Percentiles rank a stretch among this genome's conserved stretches.
These are phyloP conservation scores for Sherardia arvensis DNA, from an alignment of 257 asterid species.

Conservation along the genomic window DNA sequence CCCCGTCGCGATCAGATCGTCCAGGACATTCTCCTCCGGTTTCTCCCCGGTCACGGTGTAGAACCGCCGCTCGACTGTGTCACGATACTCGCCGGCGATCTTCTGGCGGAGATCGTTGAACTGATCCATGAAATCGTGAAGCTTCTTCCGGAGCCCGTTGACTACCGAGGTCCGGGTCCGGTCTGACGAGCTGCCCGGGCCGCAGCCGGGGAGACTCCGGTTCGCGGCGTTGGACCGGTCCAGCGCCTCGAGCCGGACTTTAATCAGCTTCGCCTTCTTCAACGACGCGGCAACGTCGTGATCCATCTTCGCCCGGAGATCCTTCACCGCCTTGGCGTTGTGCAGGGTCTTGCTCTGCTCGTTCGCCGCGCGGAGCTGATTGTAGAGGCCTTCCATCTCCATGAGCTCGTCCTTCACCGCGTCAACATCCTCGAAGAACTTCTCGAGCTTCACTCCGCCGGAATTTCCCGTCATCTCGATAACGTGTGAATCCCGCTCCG, in stretches of 20 bases:
- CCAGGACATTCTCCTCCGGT: conserved; percentile 27
- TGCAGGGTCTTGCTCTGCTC: conserved; percentile 49
- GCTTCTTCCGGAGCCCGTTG: conserved; percentile 34
- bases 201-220: conserved; percentile 31
- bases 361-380: conserved; percentile 41
- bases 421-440: conserved; percentile 62
- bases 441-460: conserved; percentile 52
- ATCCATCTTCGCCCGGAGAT: conserved; percentile 33
- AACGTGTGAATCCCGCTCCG: conserved; percentile 31
- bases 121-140: conserved; percentile 29
- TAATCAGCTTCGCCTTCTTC: conserved; percentile 32
- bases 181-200: conserved; percentile 36
- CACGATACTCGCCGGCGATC: conserved; percentile 32
- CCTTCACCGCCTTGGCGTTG: conserved; percentile 34
- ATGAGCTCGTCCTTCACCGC: conserved; percentile 55
- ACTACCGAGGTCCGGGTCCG: conserved; percentile 37
- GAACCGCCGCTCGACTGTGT: conserved; percentile 34
- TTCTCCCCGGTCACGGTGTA: conserved; percentile 40
- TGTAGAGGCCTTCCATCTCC: conserved; percentile 45
- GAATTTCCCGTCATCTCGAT: conserved; percentile 22
- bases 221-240: conserved; percentile 33
- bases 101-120: conserved; percentile 35
- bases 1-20: conserved; percentile 27
- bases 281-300: conserved; percentile 20
- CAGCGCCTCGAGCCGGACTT: conserved; percentile 26